A percentile compares a stretch with the other conserved stretches of the same genome.
These are phyloP conservation scores for Saccharomycopsis synnaedendra DNA, from an alignment of 805 yeast species.

Conservation along the genomic window DNA sequence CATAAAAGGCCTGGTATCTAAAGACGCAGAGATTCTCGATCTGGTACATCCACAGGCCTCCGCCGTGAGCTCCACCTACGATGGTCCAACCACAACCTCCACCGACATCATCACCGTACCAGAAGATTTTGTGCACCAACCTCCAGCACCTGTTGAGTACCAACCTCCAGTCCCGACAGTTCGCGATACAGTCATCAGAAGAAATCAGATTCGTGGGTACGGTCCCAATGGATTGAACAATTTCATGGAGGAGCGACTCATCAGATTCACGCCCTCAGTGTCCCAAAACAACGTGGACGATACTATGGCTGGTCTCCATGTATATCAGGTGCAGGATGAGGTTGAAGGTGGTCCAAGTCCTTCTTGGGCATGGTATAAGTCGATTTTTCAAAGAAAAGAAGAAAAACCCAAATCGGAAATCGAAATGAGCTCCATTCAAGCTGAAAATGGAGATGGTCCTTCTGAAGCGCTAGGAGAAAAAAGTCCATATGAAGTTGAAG, in stretches of 20 bases:
- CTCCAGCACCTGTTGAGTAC: slow-evolving; percentile 4
- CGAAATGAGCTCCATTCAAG: background rate
- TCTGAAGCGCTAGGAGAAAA: background rate
- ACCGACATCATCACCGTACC: background rate
- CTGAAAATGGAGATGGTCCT: too few species aligned
- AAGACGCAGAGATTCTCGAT: too few species aligned
- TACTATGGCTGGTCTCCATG: slow-evolving; percentile 1
- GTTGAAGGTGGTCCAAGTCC: background rate
- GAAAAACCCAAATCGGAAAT: background rate
- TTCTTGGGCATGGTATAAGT: background rate
- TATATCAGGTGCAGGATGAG: background rate
- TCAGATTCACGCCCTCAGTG: slow-evolving; percentile 23
- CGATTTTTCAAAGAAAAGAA: background rate
- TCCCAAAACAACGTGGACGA: slow-evolving; percentile 19
- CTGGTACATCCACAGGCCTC: too few species aligned
- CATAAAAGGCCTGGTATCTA: too few species aligned
- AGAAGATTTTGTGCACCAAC: slow-evolving; percentile 4
- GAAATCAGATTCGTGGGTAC: slow-evolving; percentile 10
- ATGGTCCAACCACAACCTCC: too few species aligned
- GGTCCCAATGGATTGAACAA: slow-evolving; percentile 3
- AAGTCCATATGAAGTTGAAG: background rate
- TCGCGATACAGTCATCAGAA: slow-evolving; percentile 6
- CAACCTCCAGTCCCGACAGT: background rate
- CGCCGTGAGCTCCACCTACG: too few species aligned
- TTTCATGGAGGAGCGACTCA: slow-evolving; percentile 23